Evolutionary conservation across 352 stramenopile genomes (phyloP).

Genomic region (Globisporangium alternatum): DNA sequence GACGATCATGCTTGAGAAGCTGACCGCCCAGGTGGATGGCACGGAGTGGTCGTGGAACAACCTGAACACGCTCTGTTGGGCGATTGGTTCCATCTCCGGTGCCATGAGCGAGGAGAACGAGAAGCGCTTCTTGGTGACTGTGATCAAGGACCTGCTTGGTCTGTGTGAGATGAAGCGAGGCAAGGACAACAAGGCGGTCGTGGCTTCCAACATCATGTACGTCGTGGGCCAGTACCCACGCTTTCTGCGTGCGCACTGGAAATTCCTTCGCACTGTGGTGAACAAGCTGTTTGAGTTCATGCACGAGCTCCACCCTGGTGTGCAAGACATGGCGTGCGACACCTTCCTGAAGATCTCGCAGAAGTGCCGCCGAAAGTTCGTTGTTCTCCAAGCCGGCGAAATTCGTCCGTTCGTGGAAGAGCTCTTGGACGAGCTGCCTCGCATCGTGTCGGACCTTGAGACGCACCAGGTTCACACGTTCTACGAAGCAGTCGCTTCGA

Average conservation of each 20-base stretch:
- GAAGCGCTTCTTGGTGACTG: constrained; percentile 99
- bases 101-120: constrained; percentile 99
- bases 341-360: constrained; percentile 99
- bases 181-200: constrained; percentile 99
- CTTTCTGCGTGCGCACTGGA: constrained; percentile 99
- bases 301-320: constrained; percentile 98
- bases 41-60: constrained; percentile 96
- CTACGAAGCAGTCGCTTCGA: constrained; percentile 96
- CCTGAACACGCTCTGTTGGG: constrained; percentile 99
- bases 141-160: constrained; percentile 99
- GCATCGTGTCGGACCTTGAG: constrained; percentile 97
- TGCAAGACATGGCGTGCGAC: constrained; percentile 99
- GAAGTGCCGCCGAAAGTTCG: constrained; percentile 98
- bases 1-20: constrained; percentile 98
- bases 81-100: constrained; percentile 98
- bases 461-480: constrained; percentile 99
- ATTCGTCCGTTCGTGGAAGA: constrained; percentile 95
- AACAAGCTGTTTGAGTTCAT: constrained; percentile 99
- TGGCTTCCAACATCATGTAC: constrained; percentile 99
- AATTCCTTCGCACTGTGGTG: constrained; percentile 99
- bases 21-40: constrained; percentile 90
- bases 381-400: constrained; percentile 94
- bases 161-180: constrained; percentile 98
- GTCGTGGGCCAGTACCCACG: constrained; percentile 99
- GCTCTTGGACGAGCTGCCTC: constrained; percentile 92